Conservation (phyloP, 2,329 filamentous ascomycete genomes). For the Rutstroemia sydowiana region DNA sequence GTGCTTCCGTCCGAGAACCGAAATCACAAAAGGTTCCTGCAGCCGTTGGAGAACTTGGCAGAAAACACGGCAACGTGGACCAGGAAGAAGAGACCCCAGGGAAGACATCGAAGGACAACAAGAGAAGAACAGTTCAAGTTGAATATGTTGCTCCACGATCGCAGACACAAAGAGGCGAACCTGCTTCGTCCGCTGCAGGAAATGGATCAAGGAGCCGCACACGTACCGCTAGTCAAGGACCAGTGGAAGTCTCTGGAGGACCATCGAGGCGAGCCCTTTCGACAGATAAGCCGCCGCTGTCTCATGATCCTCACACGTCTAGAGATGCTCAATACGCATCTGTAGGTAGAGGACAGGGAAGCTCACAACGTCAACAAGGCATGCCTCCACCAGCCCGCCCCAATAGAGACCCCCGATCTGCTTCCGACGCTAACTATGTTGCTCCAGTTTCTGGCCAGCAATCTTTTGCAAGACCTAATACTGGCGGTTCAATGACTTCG, state of each 20-base stretch:
- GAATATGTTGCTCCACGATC: constrained; percentile 93
- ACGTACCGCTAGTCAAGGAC: constrained; percentile 47
- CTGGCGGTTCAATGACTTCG: constrained; percentile 72
- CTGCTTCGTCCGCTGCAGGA: constrained; percentile 25
- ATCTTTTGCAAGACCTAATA: constrained; percentile 58
- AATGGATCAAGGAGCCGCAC: constrained; percentile 41
- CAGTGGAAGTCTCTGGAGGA: constrained; percentile 34
- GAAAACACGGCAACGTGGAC: constrained; percentile 70
- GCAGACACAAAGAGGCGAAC: constrained; percentile 63
- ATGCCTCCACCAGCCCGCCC: constrained; percentile 39
- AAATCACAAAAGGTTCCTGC: constrained; percentile 55
- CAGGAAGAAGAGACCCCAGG: constrained; percentile 56
- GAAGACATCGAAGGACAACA: constrained; percentile 69
- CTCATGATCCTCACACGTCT: constrained; percentile 46
- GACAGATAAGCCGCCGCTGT: constrained; percentile 50
- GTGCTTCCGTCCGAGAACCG: constrained; percentile 85
- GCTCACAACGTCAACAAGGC: constrained; percentile 32
- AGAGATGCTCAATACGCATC: constrained; percentile 43
- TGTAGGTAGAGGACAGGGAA: constrained; percentile 30
- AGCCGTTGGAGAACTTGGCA: constrained; percentile 55
- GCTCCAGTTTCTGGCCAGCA: constrained; percentile 34
- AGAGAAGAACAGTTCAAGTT: constrained; percentile 90
- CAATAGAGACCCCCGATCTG: constrained; percentile 44
- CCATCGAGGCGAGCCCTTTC: constrained; percentile 32
- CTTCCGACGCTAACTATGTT: constrained; percentile 48